Evolutionary conservation across 1,284 basidiomycete genomes (phyloP).

Genomic region (Moesziomyces sp.): DNA sequence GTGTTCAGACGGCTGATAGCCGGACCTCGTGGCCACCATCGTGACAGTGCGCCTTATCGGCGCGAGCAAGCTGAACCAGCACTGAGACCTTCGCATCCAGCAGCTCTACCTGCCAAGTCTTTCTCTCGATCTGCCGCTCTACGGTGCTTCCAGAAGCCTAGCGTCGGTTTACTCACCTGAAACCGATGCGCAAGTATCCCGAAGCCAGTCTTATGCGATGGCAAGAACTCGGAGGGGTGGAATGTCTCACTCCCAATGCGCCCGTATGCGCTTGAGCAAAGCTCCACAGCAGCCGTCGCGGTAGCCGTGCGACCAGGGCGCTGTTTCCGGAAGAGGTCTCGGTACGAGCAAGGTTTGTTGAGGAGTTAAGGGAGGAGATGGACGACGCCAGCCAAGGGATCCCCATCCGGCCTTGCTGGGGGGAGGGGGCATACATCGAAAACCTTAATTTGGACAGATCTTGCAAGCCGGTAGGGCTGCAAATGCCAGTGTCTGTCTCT

Average conservation of each 20-base stretch:
- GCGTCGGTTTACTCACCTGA: background rate
- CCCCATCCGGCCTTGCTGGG: slow-evolving; percentile 3
- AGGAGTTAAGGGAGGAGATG: slow-evolving; percentile 4
- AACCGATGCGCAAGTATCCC: slow-evolving; percentile 1
- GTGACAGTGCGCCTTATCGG: background rate
- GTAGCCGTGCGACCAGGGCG: background rate
- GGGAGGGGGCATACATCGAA: background rate
- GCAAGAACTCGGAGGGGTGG: background rate
- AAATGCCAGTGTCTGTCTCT: slow-evolving; percentile 36
- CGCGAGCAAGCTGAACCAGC: background rate
- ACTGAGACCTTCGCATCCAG: background rate
- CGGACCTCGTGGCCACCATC: background rate
- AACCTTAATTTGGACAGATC: slow-evolving; percentile 18
- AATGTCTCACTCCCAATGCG: slow-evolving; percentile 12
- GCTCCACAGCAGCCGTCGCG: too few relatives aligned
- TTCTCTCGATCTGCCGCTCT: background rate
- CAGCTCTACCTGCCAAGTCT: background rate
- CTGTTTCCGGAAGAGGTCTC: background rate
- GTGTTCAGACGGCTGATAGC: too few relatives aligned
- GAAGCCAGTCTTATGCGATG: slow-evolving; percentile 1
- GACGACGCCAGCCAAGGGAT: background rate
- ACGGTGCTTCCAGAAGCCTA: background rate
- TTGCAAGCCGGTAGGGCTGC: background rate
- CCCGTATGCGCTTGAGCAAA: background rate
- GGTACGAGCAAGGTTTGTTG: background rate